phyloP scores from a whole-genome alignment of 139 green algal genomes.

The Tetratostichococcus sp. region DNA sequence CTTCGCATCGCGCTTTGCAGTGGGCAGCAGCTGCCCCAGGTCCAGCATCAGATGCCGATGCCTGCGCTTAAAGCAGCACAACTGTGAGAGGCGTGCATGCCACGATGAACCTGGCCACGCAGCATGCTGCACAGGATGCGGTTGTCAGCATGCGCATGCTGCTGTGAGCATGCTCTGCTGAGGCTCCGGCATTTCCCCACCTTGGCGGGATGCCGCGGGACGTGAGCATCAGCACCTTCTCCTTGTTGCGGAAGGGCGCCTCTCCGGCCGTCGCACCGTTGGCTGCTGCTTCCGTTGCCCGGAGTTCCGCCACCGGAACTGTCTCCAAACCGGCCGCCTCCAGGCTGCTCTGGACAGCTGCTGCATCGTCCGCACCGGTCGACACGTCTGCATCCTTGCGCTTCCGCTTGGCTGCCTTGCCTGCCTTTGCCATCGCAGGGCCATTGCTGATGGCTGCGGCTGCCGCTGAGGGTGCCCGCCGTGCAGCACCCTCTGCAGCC shows the following conservation, averaged over 20 bases:
- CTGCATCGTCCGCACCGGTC: too few species aligned
- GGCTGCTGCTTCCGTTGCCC: neutral
- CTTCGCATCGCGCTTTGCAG: constrained; percentile 95
- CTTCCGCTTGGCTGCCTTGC: neutral
- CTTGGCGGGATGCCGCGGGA: constrained; percentile 75
- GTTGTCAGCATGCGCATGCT: too few species aligned
- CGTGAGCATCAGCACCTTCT: constrained; percentile 84
- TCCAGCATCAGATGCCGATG: constrained; percentile 94
- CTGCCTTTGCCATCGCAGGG: neutral
- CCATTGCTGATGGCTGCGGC: neutral
- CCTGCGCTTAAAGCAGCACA: constrained; percentile 35
- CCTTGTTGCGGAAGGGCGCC: constrained; percentile 69
- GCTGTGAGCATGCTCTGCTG: too few species aligned
- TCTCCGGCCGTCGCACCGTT: neutral
- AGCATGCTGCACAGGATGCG: too few species aligned
- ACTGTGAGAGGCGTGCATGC: too few species aligned
- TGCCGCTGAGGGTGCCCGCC: too few species aligned
- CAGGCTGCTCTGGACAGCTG: neutral
- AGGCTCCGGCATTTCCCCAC: too few species aligned
- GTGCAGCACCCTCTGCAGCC: too few species aligned
- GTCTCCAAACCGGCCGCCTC: neutral
- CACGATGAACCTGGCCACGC: too few species aligned
- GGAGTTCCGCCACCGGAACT: neutral
- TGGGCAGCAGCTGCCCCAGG: constrained; percentile 82
- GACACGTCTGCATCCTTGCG: neutral